A percentile compares a stretch with the other conserved stretches of the same genome.
Conservation (phyloP, 1,284 basidiomycete genomes). For the Cryptococcus sp. region DNA sequence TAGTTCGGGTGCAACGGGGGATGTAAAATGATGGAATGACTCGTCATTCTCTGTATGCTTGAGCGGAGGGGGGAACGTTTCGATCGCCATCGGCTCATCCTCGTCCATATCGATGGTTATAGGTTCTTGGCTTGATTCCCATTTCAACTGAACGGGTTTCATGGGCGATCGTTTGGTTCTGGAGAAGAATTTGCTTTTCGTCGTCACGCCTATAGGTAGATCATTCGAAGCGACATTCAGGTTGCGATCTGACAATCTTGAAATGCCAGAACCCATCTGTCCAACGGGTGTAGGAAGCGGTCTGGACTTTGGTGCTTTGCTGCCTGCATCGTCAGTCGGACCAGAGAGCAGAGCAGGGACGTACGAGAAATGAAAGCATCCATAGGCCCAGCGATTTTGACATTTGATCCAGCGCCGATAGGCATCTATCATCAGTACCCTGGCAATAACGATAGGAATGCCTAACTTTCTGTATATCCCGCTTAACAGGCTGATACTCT, state of each 20-base stretch:
- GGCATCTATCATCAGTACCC: not conserved
- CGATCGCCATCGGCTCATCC: constrained; percentile 4
- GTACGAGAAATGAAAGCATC: constrained; percentile 32
- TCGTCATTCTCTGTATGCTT: constrained; percentile 1
- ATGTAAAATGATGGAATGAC: not conserved
- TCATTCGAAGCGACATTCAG: not conserved
- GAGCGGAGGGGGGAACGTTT: constrained; percentile 11
- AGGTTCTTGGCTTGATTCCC: constrained; percentile 22
- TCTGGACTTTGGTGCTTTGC: constrained; percentile 16
- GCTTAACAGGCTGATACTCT: constrained; percentile 44
- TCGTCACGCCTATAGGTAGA: not conserved
- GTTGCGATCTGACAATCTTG: constrained; percentile 33
- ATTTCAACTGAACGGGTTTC: constrained; percentile 14
- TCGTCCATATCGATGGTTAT: constrained; percentile 1
- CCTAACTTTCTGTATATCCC: not conserved
- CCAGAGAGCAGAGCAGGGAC: not conserved
- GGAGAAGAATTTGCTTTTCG: constrained; percentile 35
- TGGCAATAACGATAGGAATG: too few relatives aligned
- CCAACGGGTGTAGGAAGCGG: constrained; percentile 36
- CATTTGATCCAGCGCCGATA: not conserved
- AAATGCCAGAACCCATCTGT: constrained; percentile 27
- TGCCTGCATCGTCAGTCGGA: constrained; percentile 4
- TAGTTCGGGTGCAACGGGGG: constrained; percentile 3
- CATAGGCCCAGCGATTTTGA: constrained; percentile 26
- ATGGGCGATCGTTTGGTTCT: constrained; percentile 1